Evolutionary conservation across 345 rosid species (phyloP), one percentile per base, ranked within the genome.

Genomic region (Citrus cavaleriei): DNA sequence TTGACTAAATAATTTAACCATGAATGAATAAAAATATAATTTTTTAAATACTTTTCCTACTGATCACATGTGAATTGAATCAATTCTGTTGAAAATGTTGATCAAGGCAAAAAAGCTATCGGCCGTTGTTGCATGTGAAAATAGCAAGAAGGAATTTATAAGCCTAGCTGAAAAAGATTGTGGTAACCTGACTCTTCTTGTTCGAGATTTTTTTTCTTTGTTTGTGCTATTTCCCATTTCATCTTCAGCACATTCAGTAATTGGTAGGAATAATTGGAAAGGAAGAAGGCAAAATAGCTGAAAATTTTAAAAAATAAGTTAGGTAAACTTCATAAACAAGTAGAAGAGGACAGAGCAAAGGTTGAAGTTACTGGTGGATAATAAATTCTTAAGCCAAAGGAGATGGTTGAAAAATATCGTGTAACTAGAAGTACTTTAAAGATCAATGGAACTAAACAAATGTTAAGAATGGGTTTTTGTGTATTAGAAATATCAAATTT

Each of bases 361-460:
- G 89, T 93, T 65, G 97, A 92, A 77, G 96, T 98, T 67, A 80
- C 72, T 65, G 90, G 83, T 4, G 93, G 93, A 40, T 91, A 94
- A 89, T 93, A 94, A 75, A 2, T 91, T 40, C 92, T 94, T 18
- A 91, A 91, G 80, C 92, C 97, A 24, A 95, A 92, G 86, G 98
- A 97, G 82, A 75, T 72, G 85, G 95, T 94, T 71, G 99, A 98
- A 7, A 97, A 93, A 82, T 82, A 87, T 78, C 89, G 91, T 22
- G 98, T 97, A 40, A 94, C 92, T 16, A 92, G 95, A 9, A 76
- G 85, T 7, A 77, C 88, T 37, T 98, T 98, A 3, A 94, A 93
- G 84, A 93, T 42, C 51, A 42, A 42, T 42, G 13, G 16, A 42
- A 3, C 51, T 42, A 42, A 12, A 42, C 51, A 42, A 42, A 42